Percentiles rank a stretch among this genome's conserved stretches.
Conservation (phyloP, 129 eudicot genomes). For the Flaveria brownii region DNA sequence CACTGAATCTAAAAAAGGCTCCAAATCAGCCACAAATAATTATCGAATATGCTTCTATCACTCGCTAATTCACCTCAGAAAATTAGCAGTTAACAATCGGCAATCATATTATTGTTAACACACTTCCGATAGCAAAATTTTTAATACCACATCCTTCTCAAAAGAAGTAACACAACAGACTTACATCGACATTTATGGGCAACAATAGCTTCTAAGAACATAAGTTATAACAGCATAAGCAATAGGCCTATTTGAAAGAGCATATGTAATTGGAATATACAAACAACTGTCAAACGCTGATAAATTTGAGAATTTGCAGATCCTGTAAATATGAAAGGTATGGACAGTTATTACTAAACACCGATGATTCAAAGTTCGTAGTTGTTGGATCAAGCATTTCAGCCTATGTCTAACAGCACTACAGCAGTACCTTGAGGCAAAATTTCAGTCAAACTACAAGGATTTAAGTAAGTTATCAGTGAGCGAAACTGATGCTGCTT, state of each 20-base stretch:
- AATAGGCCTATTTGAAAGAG: neutral
- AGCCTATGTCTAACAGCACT: neutral
- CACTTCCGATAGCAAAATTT: neutral
- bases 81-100: constrained; percentile 2
- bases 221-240: neutral
- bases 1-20: neutral
- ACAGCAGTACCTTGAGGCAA: constrained; percentile 1
- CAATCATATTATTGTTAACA: neutral
- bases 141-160: no score
- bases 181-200: no score
- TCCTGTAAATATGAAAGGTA: constrained; percentile 4
- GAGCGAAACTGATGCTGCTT: neutral
- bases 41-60: constrained; percentile 2
- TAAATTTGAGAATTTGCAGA: no score
- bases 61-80: constrained; percentile 3
- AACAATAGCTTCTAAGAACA: neutral
- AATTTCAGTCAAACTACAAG: neutral
- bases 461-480: neutral
- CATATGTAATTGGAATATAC: neutral
- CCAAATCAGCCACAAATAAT: constrained; percentile 15
- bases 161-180: no score
- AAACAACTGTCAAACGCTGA: neutral
- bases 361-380: neutral
- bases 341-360: neutral
- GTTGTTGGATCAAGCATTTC: constrained; percentile 12